phyloP scores from a whole-genome alignment of 805 yeast species.

The Yamadazyma nakazawae region DNA sequence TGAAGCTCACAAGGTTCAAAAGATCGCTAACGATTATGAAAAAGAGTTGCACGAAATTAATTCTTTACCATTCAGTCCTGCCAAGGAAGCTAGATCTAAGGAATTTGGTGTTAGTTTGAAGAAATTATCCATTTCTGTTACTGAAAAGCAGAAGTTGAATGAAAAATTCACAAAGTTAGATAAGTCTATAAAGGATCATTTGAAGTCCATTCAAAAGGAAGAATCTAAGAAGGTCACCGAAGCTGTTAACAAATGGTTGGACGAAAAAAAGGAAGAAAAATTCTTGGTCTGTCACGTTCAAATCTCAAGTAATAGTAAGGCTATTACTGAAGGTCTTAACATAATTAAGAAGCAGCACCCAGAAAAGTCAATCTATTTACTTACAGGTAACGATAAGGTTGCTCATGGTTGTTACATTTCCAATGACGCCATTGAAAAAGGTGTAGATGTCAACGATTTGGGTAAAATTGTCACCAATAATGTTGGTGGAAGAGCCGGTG shows the following conservation, averaged over 20 bases:
- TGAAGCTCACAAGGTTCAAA: slow-evolving; percentile 87
- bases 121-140: slow-evolving; percentile 75
- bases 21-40: slow-evolving; percentile 71
- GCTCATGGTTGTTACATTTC: slow-evolving; percentile 95
- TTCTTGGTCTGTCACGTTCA: slow-evolving; percentile 66
- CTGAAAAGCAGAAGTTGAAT: slow-evolving; percentile 73
- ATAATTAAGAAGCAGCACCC: slow-evolving; percentile 73
- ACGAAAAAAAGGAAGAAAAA: slow-evolving; percentile 43
- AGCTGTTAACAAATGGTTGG: slow-evolving; percentile 67
- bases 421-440: slow-evolving; percentile 62
- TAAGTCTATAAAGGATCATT: slow-evolving; percentile 82
- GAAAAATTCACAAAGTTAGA: slow-evolving; percentile 75
- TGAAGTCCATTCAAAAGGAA: slow-evolving; percentile 82
- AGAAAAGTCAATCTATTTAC: slow-evolving; percentile 71
- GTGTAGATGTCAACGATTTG: slow-evolving; percentile 71
- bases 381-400: slow-evolving; percentile 77
- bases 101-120: slow-evolving; percentile 81
- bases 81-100: slow-evolving; percentile 79
- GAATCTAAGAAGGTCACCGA: slow-evolving; percentile 82
- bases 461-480: slow-evolving; percentile 65
- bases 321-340: slow-evolving; percentile 88
- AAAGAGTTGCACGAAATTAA: slow-evolving; percentile 57
- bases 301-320: slow-evolving; percentile 84
- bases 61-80: slow-evolving; percentile 65
- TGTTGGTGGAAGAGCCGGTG: slow-evolving; percentile 98